phyloP scores from a whole-genome alignment of 495 filamentous ascomycete genomes.

The Amniculicola lignicola region DNA sequence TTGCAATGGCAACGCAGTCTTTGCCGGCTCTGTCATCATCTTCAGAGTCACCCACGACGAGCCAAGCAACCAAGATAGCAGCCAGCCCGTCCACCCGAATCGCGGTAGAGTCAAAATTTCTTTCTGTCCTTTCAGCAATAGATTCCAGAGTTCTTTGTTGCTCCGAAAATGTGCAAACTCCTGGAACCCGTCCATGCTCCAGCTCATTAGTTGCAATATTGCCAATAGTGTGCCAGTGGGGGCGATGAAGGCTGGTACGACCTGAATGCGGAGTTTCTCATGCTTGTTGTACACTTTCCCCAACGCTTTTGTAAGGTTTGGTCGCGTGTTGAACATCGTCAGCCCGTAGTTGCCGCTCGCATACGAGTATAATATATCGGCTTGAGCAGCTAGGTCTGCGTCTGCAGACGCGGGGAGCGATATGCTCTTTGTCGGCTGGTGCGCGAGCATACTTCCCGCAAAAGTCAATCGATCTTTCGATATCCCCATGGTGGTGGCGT shows the following conservation, averaged over 20 bases:
- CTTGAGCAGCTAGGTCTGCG: background rate
- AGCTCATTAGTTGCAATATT: background rate
- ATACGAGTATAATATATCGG: background rate
- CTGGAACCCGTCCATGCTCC: background rate
- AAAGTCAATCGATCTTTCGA: background rate
- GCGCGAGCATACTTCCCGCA: background rate
- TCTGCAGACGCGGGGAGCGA: background rate
- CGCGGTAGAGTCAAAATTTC: background rate
- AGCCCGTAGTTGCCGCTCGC: background rate
- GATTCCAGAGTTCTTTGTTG: constrained; percentile 1
- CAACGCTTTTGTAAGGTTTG: background rate
- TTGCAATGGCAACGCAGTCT: background rate
- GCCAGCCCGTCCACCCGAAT: constrained; percentile 4
- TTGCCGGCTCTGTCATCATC: background rate
- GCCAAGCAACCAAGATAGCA: constrained; percentile 3
- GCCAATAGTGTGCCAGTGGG: background rate
- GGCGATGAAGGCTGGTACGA: background rate
- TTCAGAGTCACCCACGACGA: constrained; percentile 1
- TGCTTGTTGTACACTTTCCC: background rate
- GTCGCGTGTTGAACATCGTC: background rate
- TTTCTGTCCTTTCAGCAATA: background rate
- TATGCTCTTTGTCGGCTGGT: background rate
- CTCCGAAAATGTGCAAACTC: background rate
- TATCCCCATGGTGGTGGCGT: background rate
- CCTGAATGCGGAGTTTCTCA: background rate